These are phyloP conservation scores for Microstegium vimineum DNA, from an alignment of 176 grass and related monocot species.

Conservation along the genomic window DNA sequence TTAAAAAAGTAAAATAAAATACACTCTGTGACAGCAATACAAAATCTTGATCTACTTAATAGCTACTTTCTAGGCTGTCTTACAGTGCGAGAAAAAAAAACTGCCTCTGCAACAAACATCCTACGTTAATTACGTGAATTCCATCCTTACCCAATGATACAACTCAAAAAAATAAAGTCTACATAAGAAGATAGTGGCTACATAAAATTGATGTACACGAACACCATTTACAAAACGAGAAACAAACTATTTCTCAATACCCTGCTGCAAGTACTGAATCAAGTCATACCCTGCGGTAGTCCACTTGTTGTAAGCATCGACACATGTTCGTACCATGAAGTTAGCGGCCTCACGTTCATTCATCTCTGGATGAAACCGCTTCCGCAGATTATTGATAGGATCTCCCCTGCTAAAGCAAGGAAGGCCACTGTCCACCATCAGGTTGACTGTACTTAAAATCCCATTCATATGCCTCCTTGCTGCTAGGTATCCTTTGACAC, in stretches of 20 bases:
- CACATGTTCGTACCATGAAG: constrained; percentile 92
- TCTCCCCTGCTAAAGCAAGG: constrained; percentile 98
- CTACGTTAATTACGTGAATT: constrained; percentile 16
- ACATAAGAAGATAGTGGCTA: constrained; percentile 37
- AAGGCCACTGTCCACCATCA: constrained; percentile 93
- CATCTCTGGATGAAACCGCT: constrained; percentile 98
- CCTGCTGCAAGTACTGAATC: constrained; percentile 99
- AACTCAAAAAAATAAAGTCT: constrained; percentile 23
- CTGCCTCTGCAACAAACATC: constrained; percentile 16
- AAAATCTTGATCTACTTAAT: neutral
- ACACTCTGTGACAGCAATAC: constrained; percentile 1
- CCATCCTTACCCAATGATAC: constrained; percentile 22
- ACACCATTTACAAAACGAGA: constrained; percentile 43
- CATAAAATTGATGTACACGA: constrained; percentile 54
- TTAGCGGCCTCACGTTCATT: constrained; percentile 91
- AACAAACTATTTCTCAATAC: constrained; percentile 89
- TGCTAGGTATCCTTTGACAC: constrained; percentile 94
- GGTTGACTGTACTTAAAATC: constrained; percentile 80
- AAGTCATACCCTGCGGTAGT: constrained; percentile 95
- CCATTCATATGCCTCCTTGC: constrained; percentile 94
- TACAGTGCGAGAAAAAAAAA: constrained; percentile 8
- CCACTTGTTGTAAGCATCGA: constrained; percentile 98
- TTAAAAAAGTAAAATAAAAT: neutral
- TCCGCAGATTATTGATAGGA: constrained; percentile 82
- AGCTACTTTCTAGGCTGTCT: constrained; percentile 15